Percentiles rank a stretch among this genome's conserved stretches.
These are phyloP conservation scores for Nicotiana rustica DNA, from an alignment of 305 asterid genomes.

Conservation along the genomic window DNA sequence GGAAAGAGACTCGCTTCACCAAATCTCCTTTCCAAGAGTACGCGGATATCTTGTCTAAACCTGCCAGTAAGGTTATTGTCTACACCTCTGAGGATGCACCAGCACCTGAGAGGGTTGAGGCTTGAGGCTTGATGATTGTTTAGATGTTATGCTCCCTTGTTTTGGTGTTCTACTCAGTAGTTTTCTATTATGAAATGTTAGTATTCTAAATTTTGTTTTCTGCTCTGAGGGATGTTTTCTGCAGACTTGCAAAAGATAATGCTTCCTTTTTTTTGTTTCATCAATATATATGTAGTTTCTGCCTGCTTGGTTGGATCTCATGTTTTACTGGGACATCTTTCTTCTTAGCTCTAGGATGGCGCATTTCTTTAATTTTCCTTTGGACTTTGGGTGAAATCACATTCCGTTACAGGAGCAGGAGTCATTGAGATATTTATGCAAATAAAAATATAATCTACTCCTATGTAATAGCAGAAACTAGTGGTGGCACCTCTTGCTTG, in stretches of 20 bases:
- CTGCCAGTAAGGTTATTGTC: constrained; percentile 53
- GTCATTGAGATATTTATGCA: too few relatives aligned
- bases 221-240: background rate
- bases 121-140: constrained; percentile 34
- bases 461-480: background rate
- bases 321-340: background rate
- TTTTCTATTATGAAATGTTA: background rate
- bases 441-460: background rate
- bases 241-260: constrained; percentile 14
- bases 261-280: background rate
- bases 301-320: background rate
- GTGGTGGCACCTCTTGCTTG: background rate
- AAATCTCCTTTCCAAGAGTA: constrained; percentile 79
- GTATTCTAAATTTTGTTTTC: constrained; percentile 16
- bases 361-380: too few relatives aligned
- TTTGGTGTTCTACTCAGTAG: background rate
- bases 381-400: background rate
- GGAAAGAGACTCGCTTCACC: constrained; percentile 72
- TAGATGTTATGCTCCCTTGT: background rate
- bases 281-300: constrained; percentile 17
- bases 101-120: constrained; percentile 46
- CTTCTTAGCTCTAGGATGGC: background rate
- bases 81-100: constrained; percentile 48
- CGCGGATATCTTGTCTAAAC: constrained; percentile 65
- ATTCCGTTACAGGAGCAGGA: background rate